Evolutionary conservation across 208 protist genomes (phyloP), one percentile per base, ranked within the genome.

Genomic region (Vickermania ingenoplastis): DNA sequence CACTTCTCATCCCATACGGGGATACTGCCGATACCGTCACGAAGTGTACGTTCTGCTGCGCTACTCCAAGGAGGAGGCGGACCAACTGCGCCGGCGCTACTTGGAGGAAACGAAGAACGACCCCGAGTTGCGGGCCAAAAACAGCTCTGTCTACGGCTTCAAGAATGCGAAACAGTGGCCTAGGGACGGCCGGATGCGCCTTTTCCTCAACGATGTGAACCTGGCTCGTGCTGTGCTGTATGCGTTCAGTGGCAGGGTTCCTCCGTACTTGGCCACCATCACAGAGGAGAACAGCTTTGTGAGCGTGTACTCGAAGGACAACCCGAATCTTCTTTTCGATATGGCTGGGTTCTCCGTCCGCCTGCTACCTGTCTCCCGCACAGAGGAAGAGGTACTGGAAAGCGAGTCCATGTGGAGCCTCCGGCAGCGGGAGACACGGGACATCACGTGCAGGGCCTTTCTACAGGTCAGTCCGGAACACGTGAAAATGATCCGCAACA

Each of bases 151-250:
- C 26, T 97, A 99, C 63, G 97, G 97, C 17, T 99, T 99, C 83
- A 99, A 98, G 59, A 99, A 99, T 69, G 98, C 98, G 54, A 99
- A 96, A 59, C 98, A 98, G 73, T 99, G 99, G 99, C 98, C 99
- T 27, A 85, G 98, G 60, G 98, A 99, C 69, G 84, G 84, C 11
- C 88, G 99, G 57, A 99, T 99, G 99, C 91, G 98, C 28, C 81
- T 99, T 4, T 99, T 99, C 92, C 92, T 99, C 60, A 97, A 99
- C 67, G 99, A 99, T 75, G 99, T 99, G 4, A 99, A 99, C 81
- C 82, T 99, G 11, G 99, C 98, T n/a, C 83, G 91, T 31, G 98
- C 99, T 26, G 97, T 99, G 26, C 99, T 99, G 65, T 99, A 98
- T 98, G 92, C 99, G 67, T 98, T 99, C 60, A 94, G 98, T 58